phyloP scores from a whole-genome alignment of 768 basidiomycete species.

The Chalciporus chontae region DNA sequence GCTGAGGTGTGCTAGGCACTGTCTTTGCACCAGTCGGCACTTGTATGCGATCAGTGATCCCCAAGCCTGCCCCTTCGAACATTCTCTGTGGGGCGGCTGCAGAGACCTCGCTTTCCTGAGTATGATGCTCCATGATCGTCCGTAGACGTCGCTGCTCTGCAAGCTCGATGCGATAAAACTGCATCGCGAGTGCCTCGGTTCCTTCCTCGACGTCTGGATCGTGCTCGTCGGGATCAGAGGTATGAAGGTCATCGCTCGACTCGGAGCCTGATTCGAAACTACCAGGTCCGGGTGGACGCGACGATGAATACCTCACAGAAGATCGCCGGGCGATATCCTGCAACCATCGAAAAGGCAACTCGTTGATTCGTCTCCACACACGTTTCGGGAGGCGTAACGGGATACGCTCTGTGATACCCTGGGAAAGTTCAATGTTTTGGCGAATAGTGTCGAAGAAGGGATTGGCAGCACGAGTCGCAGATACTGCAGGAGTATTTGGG shows the following conservation, averaged over 20 bases:
- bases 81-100: slow-evolving; percentile 1
- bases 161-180: slow-evolving; percentile 91
- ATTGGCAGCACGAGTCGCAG: slow-evolving; percentile 44
- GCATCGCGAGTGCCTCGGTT: slow-evolving; percentile 79
- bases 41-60: not conserved
- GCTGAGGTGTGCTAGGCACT: slow-evolving; percentile 17
- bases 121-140: slow-evolving; percentile 90
- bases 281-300: slow-evolving; percentile 16
- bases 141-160: slow-evolving; percentile 87
- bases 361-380: slow-evolving; percentile 55
- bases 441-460: slow-evolving; percentile 96
- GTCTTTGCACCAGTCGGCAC: slow-evolving; percentile 14
- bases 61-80: not conserved
- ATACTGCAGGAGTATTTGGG: slow-evolving; percentile 19
- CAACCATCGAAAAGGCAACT: slow-evolving; percentile 80
- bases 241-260: slow-evolving; percentile 32
- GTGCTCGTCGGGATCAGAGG: slow-evolving; percentile 32
- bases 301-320: slow-evolving; percentile 20
- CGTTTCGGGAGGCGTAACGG: slow-evolving; percentile 55
- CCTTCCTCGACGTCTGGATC: slow-evolving; percentile 57
- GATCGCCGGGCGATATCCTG: slow-evolving; percentile 63
- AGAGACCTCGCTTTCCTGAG: slow-evolving; percentile 47
- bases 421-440: slow-evolving; percentile 78
- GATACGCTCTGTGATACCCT: slow-evolving; percentile 77
- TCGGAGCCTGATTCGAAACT: slow-evolving; percentile 30